These are phyloP conservation scores for Suhomyces yuchorum DNA, from an alignment of 1,139 yeast species.

Conservation along the genomic window DNA sequence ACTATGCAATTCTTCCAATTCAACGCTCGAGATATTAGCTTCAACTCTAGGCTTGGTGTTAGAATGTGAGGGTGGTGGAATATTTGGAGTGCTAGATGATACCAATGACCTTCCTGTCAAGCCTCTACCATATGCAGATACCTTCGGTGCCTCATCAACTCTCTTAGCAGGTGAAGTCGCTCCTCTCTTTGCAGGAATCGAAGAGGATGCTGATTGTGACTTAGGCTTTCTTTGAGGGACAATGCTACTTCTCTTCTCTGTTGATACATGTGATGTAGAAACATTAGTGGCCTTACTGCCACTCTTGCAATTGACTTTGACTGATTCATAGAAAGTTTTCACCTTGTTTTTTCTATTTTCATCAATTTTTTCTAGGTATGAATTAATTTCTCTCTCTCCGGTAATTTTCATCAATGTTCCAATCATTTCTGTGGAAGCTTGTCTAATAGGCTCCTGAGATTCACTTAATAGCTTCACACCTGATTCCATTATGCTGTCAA, in stretches of 20 bases:
- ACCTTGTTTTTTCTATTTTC: slow-evolving; percentile 73
- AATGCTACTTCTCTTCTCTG: slow-evolving; percentile 3
- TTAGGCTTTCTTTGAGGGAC: slow-evolving; percentile 14
- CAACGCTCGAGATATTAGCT: slow-evolving; percentile 24
- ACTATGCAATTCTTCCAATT: slow-evolving; percentile 51
- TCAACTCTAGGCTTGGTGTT: slow-evolving; percentile 13
- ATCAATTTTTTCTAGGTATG: slow-evolving; percentile 68
- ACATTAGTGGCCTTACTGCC: slow-evolving; percentile 14
- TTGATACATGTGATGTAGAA: slow-evolving; percentile 17
- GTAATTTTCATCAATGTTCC: slow-evolving; percentile 83
- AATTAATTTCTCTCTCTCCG: slow-evolving; percentile 69
- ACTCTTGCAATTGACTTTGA: slow-evolving; percentile 50
- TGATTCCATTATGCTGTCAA: slow-evolving; percentile 56
- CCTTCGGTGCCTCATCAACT: slow-evolving; percentile 30
- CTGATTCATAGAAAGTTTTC: slow-evolving; percentile 56
- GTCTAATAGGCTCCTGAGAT: slow-evolving; percentile 83
- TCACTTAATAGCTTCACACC: slow-evolving; percentile 70
- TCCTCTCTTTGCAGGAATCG: slow-evolving; percentile 62
- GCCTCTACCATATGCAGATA: slow-evolving; percentile 36
- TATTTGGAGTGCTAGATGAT: slow-evolving; percentile 19
- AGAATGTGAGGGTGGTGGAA: slow-evolving; percentile 18
- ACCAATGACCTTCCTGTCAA: slow-evolving; percentile 42
- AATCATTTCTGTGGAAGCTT: slow-evolving; percentile 73
- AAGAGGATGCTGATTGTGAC: slow-evolving; percentile 21
- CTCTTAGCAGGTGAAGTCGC: slow-evolving; percentile 69